Conservation (phyloP, 441 rosid genomes). For the Biscutella laevigata region DNA sequence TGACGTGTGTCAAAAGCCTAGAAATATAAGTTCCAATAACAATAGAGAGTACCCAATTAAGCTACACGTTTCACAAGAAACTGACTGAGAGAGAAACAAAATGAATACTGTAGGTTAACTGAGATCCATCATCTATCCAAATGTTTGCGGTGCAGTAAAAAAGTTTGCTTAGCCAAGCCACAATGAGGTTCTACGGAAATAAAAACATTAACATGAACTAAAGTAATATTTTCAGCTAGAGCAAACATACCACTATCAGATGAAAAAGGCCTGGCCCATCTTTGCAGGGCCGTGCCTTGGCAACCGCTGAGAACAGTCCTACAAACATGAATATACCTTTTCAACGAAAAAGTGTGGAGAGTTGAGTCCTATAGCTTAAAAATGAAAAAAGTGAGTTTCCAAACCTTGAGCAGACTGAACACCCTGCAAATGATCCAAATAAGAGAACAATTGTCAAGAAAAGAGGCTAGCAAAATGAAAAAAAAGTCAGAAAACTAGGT, state of each 20-base stretch:
- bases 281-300: conserved; percentile 34
- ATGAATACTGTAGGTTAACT: not conserved
- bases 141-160: not conserved
- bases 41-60: not conserved
- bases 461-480: not conserved
- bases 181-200: not conserved
- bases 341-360: not conserved
- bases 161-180: not conserved
- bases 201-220: not conserved
- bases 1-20: conserved; percentile 8
- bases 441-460: not conserved
- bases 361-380: not conserved
- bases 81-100: not conserved
- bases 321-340: not conserved
- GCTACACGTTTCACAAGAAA: not conserved
- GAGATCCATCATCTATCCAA: not conserved
- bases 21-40: not conserved
- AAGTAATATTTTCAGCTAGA: not conserved
- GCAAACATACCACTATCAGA: conserved; percentile 54
- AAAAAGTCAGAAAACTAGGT: not conserved
- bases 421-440: conserved; percentile 36
- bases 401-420: conserved; percentile 32
- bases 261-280: conserved; percentile 55
- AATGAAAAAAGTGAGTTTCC: conserved; percentile 33
- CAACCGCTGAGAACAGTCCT: conserved; percentile 24